phyloP scores from a whole-genome alignment of 805 yeast species.

The Lipomyces orientalis region DNA sequence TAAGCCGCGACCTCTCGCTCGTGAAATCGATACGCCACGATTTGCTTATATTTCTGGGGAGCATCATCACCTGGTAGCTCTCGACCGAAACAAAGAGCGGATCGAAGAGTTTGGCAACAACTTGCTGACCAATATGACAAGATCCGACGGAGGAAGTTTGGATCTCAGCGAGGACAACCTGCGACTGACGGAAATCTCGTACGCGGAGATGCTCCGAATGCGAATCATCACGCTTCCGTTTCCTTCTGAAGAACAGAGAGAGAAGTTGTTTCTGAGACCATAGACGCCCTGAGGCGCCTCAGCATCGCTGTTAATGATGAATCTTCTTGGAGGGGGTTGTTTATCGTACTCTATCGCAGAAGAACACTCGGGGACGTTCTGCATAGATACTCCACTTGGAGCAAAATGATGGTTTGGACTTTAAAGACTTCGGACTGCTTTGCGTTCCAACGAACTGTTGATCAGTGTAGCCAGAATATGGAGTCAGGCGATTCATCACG shows the following conservation, averaged over 20 bases:
- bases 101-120: slow-evolving; percentile 1
- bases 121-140: background rate
- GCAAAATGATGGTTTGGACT: too few relatives aligned
- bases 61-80: background rate
- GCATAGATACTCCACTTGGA: too few relatives aligned
- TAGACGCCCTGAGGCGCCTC: background rate
- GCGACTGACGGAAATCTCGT: background rate
- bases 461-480: too few relatives aligned
- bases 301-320: background rate
- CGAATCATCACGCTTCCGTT: background rate
- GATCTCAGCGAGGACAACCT: background rate
- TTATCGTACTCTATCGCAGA: too few relatives aligned
- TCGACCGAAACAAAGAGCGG: background rate
- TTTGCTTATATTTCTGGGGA: background rate
- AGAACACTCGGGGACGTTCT: too few relatives aligned
- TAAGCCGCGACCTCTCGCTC: background rate
- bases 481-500: too few relatives aligned
- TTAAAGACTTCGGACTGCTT: too few relatives aligned
- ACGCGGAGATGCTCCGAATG: background rate
- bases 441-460: too few relatives aligned
- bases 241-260: background rate
- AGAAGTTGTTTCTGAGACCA: background rate
- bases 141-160: background rate
- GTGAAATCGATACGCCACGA: background rate
- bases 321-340: background rate